phyloP scores from a whole-genome alignment of 2,329 filamentous ascomycete species.

The Colletotrichum endophyticum region DNA sequence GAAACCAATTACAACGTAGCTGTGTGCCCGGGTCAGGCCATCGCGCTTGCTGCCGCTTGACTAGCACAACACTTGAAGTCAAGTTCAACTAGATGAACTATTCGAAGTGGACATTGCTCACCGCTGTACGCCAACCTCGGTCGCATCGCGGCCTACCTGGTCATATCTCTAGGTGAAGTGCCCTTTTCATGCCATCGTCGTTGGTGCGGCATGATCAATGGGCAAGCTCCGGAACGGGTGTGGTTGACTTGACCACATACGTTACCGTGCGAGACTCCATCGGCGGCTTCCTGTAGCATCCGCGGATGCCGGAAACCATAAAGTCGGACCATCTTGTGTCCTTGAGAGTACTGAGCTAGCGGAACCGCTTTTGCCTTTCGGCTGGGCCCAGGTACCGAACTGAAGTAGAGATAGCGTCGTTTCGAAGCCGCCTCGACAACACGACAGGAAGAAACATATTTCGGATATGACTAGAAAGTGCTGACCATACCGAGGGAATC shows the following conservation, averaged over 20 bases:
- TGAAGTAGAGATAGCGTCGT: background rate
- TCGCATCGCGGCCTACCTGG: background rate
- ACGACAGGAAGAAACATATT: too few species aligned
- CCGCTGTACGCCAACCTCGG: background rate
- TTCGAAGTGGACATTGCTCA: rapidly evolving
- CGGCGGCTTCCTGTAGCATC: background rate
- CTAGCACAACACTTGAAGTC: background rate
- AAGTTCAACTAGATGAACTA: background rate
- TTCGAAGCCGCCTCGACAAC: background rate
- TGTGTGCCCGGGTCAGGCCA: background rate
- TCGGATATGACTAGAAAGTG: background rate
- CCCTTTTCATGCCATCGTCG: background rate
- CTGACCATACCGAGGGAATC: background rate
- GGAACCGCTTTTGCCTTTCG: background rate
- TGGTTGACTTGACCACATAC: background rate
- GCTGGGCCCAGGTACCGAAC: background rate
- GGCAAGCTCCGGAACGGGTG: background rate
- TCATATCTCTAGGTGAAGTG: background rate
- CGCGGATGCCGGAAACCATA: background rate
- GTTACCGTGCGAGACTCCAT: background rate
- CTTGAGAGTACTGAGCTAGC: too few species aligned
- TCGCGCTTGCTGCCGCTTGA: background rate
- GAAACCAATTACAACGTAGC: background rate
- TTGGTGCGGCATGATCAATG: background rate
- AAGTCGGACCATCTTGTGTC: background rate